Evolutionary conservation across 768 basidiomycete genomes (phyloP).

Genomic region (Boletus huronensis): DNA sequence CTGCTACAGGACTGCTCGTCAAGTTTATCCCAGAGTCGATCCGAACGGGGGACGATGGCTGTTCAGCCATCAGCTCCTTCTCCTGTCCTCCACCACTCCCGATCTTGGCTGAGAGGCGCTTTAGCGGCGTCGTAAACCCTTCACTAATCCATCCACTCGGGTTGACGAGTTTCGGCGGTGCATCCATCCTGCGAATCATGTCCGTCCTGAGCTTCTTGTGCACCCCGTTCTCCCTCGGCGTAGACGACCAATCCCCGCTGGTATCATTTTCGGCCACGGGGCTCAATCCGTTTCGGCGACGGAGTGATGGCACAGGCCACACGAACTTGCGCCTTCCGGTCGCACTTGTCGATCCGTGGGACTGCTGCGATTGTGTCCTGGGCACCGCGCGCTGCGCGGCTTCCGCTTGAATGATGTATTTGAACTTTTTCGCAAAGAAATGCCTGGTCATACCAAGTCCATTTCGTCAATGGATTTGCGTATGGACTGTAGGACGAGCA

Average conservation of each 20-base stretch:
- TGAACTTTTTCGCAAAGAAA: constrained; percentile 70
- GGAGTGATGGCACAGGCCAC: constrained; percentile 33
- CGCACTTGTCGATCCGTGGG: constrained; percentile 20
- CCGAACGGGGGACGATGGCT: constrained; percentile 1
- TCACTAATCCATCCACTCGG: constrained; percentile 72
- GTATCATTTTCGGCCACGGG: constrained; percentile 23
- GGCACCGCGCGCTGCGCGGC: constrained; percentile 30
- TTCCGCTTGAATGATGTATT: constrained; percentile 49
- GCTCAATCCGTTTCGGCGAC: constrained; percentile 26
- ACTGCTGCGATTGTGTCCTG: constrained; percentile 18
- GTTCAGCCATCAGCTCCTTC: not conserved
- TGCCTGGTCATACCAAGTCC: constrained; percentile 37
- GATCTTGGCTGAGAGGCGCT: constrained; percentile 9
- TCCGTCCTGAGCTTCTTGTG: constrained; percentile 48
- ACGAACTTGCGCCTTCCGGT: constrained; percentile 20
- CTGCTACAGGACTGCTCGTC: not conserved
- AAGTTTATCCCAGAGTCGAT: not conserved
- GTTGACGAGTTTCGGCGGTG: constrained; percentile 63
- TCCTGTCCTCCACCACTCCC: constrained; percentile 3
- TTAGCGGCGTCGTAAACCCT: constrained; percentile 30
- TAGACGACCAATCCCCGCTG: constrained; percentile 15
- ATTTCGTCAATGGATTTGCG: not conserved
- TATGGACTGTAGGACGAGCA: not conserved
- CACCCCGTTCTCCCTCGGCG: constrained; percentile 24
- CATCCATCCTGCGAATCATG: constrained; percentile 76